phyloP scores from a whole-genome alignment of 139 green algal genomes.

The Pycnococcus provasolii region DNA sequence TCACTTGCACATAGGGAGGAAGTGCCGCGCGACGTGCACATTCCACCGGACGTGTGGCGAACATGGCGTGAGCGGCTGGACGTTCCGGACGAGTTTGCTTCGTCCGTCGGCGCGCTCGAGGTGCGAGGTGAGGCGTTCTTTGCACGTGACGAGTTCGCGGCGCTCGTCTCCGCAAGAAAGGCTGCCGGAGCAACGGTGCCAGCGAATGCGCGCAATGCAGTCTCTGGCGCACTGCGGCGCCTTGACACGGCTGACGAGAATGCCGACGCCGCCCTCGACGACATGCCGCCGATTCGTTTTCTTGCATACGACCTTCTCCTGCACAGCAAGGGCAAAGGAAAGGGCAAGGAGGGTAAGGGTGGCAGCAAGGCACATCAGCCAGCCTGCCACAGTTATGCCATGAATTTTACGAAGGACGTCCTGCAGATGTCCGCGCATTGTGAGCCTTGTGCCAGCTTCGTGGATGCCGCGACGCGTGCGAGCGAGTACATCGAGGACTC shows the following conservation, averaged over 20 bases:
- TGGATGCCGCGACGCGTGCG: background rate
- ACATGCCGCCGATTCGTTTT: background rate
- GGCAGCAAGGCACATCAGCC: background rate
- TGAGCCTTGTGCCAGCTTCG: background rate
- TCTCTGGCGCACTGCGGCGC: constrained; percentile 9
- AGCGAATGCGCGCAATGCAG: constrained; percentile 14
- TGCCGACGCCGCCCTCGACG: background rate
- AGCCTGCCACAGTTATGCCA: background rate
- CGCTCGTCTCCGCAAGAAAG: background rate
- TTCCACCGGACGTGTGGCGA: background rate
- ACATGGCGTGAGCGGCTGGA: too few relatives aligned
- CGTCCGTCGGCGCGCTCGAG: background rate
- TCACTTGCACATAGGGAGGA: background rate
- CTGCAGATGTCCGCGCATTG: background rate
- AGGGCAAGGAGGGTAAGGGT: background rate
- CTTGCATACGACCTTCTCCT: background rate
- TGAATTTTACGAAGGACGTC: background rate
- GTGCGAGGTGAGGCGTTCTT: constrained; percentile 19
- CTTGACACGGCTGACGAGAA: background rate
- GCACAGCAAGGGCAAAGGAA: background rate
- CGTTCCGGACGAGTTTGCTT: too few relatives aligned
- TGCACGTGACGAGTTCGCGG: constrained; percentile 2
- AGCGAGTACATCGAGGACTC: background rate
- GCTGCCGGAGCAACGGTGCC: background rate
- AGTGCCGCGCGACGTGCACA: background rate